phyloP scores from a whole-genome alignment of 2,329 filamentous ascomycete genomes.

The Aspergillus neotritici region DNA sequence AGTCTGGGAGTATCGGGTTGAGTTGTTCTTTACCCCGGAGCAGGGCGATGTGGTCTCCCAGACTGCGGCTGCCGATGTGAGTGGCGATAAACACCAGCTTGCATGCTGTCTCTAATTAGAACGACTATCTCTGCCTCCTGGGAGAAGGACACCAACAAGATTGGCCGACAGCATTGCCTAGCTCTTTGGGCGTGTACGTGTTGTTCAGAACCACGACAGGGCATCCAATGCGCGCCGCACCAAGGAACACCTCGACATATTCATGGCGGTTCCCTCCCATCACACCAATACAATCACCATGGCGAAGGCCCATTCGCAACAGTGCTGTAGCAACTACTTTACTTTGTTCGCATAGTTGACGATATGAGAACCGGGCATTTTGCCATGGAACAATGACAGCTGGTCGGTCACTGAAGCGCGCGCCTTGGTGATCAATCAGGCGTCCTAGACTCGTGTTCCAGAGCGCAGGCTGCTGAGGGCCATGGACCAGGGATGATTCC shows the following conservation, averaged over 20 bases:
- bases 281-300: constrained; percentile 63
- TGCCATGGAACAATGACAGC: constrained; percentile 20
- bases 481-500: constrained; percentile 14
- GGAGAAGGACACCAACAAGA: constrained; percentile 15
- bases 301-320: constrained; percentile 57
- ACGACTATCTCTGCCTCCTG: no score
- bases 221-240: constrained; percentile 28
- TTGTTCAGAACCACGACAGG: constrained; percentile 31
- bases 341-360: constrained; percentile 13
- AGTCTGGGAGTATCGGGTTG: constrained; percentile 7
- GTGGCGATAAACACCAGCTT: constrained; percentile 22
- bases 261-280: constrained; percentile 57
- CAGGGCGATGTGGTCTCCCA: constrained; percentile 16
- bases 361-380: constrained; percentile 14
- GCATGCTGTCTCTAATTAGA: constrained; percentile 14
- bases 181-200: constrained; percentile 24
- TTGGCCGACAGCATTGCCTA: constrained; percentile 13
- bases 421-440: constrained; percentile 19
- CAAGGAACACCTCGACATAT: constrained; percentile 56
- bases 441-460: constrained; percentile 15
- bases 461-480: constrained; percentile 16
- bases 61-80: constrained; percentile 14
- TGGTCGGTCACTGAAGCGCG: constrained; percentile 3
- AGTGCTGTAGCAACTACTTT: constrained; percentile 50
- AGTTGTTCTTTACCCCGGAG: constrained; percentile 3